phyloP scores from a whole-genome alignment of 768 basidiomycete genomes.

The Rhodotorula sphaerocarpa region DNA sequence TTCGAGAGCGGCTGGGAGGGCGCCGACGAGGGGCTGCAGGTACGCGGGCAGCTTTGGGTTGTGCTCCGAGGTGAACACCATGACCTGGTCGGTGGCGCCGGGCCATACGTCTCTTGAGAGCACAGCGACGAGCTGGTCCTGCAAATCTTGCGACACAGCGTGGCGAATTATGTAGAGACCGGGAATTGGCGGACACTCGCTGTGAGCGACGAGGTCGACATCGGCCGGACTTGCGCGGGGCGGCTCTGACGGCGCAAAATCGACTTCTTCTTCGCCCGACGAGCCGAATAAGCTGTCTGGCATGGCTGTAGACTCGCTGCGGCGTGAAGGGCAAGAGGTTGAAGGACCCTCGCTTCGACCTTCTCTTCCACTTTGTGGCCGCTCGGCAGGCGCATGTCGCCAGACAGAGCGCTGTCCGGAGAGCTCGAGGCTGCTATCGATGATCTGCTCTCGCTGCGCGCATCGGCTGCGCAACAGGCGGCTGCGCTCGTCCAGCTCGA shows the following conservation, averaged over 20 bases:
- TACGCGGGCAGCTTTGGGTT: constrained; percentile 3
- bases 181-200: constrained; percentile 13
- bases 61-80: constrained; percentile 21
- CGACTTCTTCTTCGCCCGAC: not conserved
- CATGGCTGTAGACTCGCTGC: not conserved
- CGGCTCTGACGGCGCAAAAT: no score
- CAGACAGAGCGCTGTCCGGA: not conserved
- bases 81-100: constrained; percentile 24
- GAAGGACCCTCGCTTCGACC: not conserved
- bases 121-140: constrained; percentile 5
- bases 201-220: not conserved
- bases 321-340: not conserved
- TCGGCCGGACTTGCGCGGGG: not conserved
- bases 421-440: constrained; percentile 1
- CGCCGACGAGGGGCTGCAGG: constrained; percentile 12
- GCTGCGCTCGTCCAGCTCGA: constrained; percentile 17
- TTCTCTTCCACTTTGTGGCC: not conserved
- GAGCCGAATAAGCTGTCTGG: constrained; percentile 29
- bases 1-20: constrained; percentile 10
- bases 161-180: constrained; percentile 19
- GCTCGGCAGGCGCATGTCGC: not conserved
- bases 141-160: constrained; percentile 4
- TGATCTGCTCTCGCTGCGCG: constrained; percentile 3
- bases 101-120: constrained; percentile 7
- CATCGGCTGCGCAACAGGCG: not conserved